Conservation (phyloP, 768 basidiomycete genomes). For the Phallus indusiatus region DNA sequence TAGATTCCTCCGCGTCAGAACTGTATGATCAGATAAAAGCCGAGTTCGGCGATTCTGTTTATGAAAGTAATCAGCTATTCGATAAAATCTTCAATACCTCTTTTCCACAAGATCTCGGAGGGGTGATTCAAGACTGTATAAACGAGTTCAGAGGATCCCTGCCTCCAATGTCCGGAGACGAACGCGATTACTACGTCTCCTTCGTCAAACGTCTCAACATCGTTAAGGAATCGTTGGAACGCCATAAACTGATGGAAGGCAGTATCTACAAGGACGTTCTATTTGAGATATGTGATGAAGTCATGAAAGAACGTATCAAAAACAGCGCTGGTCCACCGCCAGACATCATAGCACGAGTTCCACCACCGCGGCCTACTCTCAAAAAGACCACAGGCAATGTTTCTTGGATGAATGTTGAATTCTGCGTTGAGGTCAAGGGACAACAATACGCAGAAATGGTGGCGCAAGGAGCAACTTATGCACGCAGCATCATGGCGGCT, state of each 20-base stretch:
- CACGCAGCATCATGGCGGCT: background rate
- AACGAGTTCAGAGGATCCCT: too few relatives aligned
- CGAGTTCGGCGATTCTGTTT: too few relatives aligned
- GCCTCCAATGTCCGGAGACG: background rate
- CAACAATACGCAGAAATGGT: background rate
- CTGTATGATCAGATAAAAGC: too few relatives aligned
- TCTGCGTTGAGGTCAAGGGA: slow-evolving; percentile 1
- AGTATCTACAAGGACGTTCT: background rate
- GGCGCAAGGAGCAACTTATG: background rate
- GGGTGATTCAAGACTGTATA: too few relatives aligned
- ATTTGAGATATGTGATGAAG: background rate
- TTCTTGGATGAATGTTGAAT: background rate
- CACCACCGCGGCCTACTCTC: background rate
- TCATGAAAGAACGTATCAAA: background rate
- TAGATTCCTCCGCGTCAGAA: too few relatives aligned
- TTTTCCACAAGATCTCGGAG: too few relatives aligned
- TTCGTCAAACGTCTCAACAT: background rate
- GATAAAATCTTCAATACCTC: too few relatives aligned
- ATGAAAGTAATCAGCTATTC: too few relatives aligned
- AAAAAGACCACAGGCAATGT: background rate
- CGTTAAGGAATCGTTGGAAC: background rate
- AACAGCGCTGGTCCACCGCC: background rate
- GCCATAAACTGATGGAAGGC: background rate
- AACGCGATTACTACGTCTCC: background rate
- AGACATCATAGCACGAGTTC: background rate